phyloP scores from a whole-genome alignment of 768 basidiomycete species.

The Suillus spraguei region DNA sequence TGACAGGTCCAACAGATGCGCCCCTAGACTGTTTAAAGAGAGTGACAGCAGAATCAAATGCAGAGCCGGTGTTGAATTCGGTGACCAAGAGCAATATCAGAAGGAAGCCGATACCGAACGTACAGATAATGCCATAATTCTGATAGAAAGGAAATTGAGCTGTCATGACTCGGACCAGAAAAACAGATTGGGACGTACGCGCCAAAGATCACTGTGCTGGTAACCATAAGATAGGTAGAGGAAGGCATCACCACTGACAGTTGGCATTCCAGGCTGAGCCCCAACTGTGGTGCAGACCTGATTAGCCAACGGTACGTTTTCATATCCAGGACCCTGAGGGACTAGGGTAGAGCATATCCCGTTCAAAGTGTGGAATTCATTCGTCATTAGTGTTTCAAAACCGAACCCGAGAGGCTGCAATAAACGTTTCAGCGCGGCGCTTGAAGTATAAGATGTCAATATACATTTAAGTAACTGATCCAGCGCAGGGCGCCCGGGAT shows the following conservation, averaged over 20 bases:
- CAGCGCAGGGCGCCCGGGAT: conserved; percentile 74
- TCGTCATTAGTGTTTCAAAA: conserved; percentile 75
- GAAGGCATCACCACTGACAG: conserved; percentile 65
- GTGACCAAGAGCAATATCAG: conserved; percentile 57
- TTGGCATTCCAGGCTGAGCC: conserved; percentile 56
- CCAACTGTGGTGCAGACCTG: conserved; percentile 81
- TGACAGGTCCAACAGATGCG: conserved; percentile 22
- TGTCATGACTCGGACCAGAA: neutral
- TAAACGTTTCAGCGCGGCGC: neutral
- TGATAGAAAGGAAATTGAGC: conserved; percentile 23
- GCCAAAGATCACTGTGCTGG: conserved; percentile 50
- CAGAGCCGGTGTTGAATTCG: conserved; percentile 47
- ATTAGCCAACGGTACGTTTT: conserved; percentile 54
- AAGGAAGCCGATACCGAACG: conserved; percentile 64
- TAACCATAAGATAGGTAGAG: conserved; percentile 45
- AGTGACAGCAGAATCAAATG: conserved; percentile 44
- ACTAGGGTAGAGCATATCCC: conserved; percentile 62
- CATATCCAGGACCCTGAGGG: conserved; percentile 65
- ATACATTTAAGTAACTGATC: conserved; percentile 65
- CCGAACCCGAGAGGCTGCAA: conserved; percentile 4
- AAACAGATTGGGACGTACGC: conserved; percentile 31
- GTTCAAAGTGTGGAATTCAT: conserved; percentile 77
- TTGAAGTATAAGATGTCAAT: conserved; percentile 9
- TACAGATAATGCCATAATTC: conserved; percentile 72
- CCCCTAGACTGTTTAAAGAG: conserved; percentile 63